Evolutionary conservation across 495 filamentous ascomycete species (phyloP).

Genomic region (Penicillium pancosmium): DNA sequence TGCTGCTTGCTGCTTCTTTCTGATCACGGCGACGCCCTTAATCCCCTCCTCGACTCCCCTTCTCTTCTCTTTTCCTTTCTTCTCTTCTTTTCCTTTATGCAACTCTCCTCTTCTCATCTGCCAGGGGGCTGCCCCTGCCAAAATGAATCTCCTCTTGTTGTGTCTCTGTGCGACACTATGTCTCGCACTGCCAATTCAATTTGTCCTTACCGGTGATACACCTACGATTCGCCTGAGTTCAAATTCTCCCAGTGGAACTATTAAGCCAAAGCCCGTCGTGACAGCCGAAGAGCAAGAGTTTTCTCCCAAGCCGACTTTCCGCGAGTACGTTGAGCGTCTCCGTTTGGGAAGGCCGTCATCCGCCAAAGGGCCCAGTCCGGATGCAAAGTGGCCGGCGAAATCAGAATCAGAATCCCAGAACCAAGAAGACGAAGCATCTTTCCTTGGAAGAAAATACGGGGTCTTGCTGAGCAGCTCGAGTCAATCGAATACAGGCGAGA

Average conservation of each 20-base stretch:
- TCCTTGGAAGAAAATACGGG: background rate
- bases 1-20: background rate
- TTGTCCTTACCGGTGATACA: constrained; percentile 11
- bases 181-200: constrained; percentile 9
- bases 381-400: background rate
- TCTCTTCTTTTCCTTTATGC: constrained; percentile 7
- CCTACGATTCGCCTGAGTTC: constrained; percentile 8
- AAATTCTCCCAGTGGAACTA: background rate
- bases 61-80: constrained; percentile 5
- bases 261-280: too few relatives aligned
- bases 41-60: background rate
- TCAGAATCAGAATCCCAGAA: background rate
- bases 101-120: background rate
- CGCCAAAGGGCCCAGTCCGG: background rate
- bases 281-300: background rate
- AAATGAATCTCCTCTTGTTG: constrained; percentile 11
- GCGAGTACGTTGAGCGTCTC: constrained; percentile 6
- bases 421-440: background rate
- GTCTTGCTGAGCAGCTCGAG: background rate
- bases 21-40: background rate
- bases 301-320: constrained; percentile 2
- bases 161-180: background rate
- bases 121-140: constrained; percentile 9
- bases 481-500: background rate
- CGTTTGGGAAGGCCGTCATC: background rate